Conservation (phyloP, 176 grass and related monocot genomes). For the Metroxylon sagu region DNA sequence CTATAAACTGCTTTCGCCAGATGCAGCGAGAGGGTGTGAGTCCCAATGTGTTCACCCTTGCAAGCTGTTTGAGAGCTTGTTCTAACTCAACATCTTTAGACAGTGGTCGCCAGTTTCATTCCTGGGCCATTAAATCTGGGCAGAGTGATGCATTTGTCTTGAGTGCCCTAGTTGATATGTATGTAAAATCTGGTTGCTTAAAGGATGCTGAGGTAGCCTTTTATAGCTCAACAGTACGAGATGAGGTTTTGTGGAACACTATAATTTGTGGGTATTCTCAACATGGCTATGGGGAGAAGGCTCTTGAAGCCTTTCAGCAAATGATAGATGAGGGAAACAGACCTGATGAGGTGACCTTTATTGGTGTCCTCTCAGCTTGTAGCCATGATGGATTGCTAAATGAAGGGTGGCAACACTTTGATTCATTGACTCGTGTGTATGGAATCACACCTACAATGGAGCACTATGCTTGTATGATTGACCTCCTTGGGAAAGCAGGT, state of each 20-base stretch:
- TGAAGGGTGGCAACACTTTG: slow-evolving; percentile 24
- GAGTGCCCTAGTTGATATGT: slow-evolving; percentile 30
- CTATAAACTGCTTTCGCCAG: slow-evolving; percentile 23
- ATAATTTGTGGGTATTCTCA: slow-evolving; percentile 33
- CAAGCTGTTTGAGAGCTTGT: slow-evolving; percentile 24
- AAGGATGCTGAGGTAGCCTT: slow-evolving; percentile 21
- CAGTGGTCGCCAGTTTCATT: slow-evolving; percentile 31
- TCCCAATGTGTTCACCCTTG: slow-evolving; percentile 24
- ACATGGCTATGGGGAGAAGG: slow-evolving; percentile 16
- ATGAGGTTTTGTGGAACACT: slow-evolving; percentile 32
- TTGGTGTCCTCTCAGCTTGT: slow-evolving; percentile 34
- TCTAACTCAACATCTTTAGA: slow-evolving; percentile 32
- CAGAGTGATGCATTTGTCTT: slow-evolving; percentile 18
- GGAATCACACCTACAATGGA: slow-evolving; percentile 26
- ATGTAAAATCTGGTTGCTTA: slow-evolving; percentile 33
- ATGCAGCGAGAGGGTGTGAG: slow-evolving; percentile 27
- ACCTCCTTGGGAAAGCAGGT: slow-evolving; percentile 45
- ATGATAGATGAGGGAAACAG: slow-evolving; percentile 30
- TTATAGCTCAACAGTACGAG: slow-evolving; percentile 6
- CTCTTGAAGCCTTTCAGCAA: slow-evolving; percentile 22
- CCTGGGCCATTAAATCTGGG: slow-evolving; percentile 29
- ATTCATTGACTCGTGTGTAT: slow-evolving; percentile 23
- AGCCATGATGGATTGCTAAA: slow-evolving; percentile 35
- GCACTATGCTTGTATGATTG: slow-evolving; percentile 29
- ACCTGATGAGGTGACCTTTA: slow-evolving; percentile 31